These are phyloP conservation scores for Beauveria rudraprayagi DNA, from an alignment of 2,329 filamentous ascomycete genomes.

Conservation along the genomic window DNA sequence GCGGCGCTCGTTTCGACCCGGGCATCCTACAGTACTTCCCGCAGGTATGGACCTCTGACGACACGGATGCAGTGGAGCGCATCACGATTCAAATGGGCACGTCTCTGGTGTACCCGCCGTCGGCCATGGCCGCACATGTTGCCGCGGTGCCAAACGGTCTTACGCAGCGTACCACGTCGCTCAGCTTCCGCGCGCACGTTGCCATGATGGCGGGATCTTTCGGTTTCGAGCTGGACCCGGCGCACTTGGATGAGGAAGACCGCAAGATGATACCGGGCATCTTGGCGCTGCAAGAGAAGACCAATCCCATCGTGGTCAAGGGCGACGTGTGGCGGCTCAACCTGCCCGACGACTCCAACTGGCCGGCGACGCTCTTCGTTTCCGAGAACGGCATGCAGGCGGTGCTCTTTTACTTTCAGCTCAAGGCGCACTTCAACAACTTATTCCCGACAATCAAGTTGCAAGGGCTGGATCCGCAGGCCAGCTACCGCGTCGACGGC, in stretches of 20 bases:
- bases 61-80: conserved; percentile 55
- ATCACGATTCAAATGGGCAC: conserved; percentile 57
- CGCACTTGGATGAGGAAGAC: conserved; percentile 42
- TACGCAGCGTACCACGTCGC: conserved; percentile 45
- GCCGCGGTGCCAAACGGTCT: conserved; percentile 52
- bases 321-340: conserved; percentile 53
- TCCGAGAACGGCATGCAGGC: conserved; percentile 40
- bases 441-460: conserved; percentile 43
- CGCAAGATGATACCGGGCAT: conserved; percentile 43
- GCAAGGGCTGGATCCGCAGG: conserved; percentile 46
- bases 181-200: conserved; percentile 55
- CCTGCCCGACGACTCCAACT: conserved; percentile 51
- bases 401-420: conserved; percentile 54
- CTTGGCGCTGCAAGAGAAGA: conserved; percentile 43
- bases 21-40: conserved; percentile 58
- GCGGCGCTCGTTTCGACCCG: conserved; percentile 56
- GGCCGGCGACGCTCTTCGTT: conserved; percentile 54
- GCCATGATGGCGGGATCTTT: conserved; percentile 63
- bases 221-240: conserved; percentile 55
- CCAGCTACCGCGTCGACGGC: conserved; percentile 45
- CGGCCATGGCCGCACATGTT: conserved; percentile 58
- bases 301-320: conserved; percentile 51
- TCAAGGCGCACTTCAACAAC: conserved; percentile 44
- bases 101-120: conserved; percentile 53
- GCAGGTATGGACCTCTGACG: conserved; percentile 58